Evolutionary conservation across 202 grass and related monocot genomes (phyloP), one percentile per base, ranked within the genome.

Genomic region (Elaeis oleifera): DNA sequence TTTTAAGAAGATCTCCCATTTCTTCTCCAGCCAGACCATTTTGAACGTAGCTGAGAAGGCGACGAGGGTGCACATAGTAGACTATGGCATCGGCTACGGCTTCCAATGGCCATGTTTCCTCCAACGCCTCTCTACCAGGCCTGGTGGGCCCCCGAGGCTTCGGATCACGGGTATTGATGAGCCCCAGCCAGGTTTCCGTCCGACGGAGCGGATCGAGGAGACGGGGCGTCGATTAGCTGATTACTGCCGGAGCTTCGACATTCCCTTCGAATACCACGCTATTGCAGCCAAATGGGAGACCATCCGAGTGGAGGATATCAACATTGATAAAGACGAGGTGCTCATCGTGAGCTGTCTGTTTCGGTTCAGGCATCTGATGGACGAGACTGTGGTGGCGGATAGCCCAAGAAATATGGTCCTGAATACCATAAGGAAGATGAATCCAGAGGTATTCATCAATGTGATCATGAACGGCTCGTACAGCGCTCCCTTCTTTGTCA

Each of bases 101-200:
- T 90, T 99, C 36, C 95, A 99, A 56, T 99, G 95, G 89, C 95
- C 95, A 0, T 90, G 85, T 59, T 83, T 99, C 59, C 84, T 99
- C 70, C 83, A 99, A 18, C 59, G 89, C 20, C 80, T 99, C 3
- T 77, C 85, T 71, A 76, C 59, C 16, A 73, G 55, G 49, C 52
- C 52, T 13, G 80, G 60, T 51, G 83, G 89, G 0, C 83, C 95
- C 24, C 95, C 85, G 16, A 79, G 67, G 65, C 79, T 99, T 68
- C 56, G 83, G 55, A 99, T 99, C 23, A 99, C 89, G 0, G 95
- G 80, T 58, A 99, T 99, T 6, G 89, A 99, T 65, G 67, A 68
- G n/a, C 95, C 95, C 15, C 80, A 78, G 6, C 78, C 89, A 53
- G 95, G 95, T 70, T 99, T 95, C 60, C 78, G 85, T 4, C 95